Evolutionary conservation across 305 asterid species (phyloP), one percentile per base, ranked within the genome.

Genomic region (Nicotiana rustica): DNA sequence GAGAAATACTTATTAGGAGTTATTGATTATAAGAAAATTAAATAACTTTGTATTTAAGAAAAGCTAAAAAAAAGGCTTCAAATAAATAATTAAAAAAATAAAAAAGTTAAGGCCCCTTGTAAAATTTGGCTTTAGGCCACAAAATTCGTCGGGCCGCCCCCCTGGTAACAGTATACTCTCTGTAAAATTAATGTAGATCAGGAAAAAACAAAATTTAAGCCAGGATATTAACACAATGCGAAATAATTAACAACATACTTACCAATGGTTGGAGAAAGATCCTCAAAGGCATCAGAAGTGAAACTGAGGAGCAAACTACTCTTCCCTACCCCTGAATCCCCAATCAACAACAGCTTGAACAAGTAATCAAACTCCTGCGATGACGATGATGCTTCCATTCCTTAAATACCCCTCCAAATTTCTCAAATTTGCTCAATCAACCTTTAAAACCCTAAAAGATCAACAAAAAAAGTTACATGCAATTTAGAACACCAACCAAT

Each of bases 321-420:
- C 84, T 95, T 95, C 66, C 98, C 99, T 84, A 95, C 99, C 62
- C 99, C 99, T 65, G 99, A 95, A 90, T 95, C 98, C 21, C 98
- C 98, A 12, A 95, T 92, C 91, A 95, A 62, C 84, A 95, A 85
- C 88, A 95, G 68, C 94, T 93, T 95, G 84, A 95, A 95, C 92
- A 95, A 79, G 84, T 91, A 94, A 89, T 95, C 99, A 60, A 93
- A 95, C 81, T 95, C 99, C 33, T 91, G 88, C 52, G 87, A 89
- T 77, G 94, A 52, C 13, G 94, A 87, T 8, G 96, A 90, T 19
- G 97, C 83, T 82, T 89, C 97, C 99, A 95, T 85, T 69, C 41
- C 38, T 35, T 82, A 57, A 85, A 44, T 18, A 70, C 78, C 36
- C 60, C 36, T 44, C 38, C 38, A 71, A 71, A 18, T 19, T 44